Conservation (phyloP, 352 stramenopile species). For the Globisporangium nagaii region DNA sequence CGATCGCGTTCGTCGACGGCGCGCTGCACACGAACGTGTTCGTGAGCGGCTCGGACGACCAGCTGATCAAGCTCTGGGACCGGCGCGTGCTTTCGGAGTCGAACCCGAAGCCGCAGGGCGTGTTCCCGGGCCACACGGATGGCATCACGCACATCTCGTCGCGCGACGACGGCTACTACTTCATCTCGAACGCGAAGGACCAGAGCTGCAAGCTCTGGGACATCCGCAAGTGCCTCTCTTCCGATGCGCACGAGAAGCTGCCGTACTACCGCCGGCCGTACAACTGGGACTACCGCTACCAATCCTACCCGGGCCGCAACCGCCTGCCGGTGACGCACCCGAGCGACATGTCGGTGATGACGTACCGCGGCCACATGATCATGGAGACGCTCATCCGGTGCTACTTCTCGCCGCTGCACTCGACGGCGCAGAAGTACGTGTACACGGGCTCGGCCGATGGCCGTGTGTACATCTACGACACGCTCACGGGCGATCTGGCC, state of each 20-base stretch:
- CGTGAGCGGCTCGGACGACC: conserved; percentile 79
- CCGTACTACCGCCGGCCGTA: conserved; percentile 46
- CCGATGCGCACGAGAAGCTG: conserved; percentile 35
- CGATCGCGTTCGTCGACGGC: conserved; percentile 80
- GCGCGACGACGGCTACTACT: conserved; percentile 83
- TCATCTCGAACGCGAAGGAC: conserved; percentile 86
- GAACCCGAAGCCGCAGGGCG: conserved; percentile 65
- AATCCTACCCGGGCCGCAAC: conserved; percentile 68
- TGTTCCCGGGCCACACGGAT: conserved; percentile 82
- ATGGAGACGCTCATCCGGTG: conserved; percentile 82
- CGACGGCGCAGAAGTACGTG: conserved; percentile 83
- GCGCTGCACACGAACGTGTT: conserved; percentile 81
- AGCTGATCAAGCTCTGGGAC: conserved; percentile 84
- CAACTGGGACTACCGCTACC: conserved; percentile 79
- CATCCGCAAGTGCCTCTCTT: conserved; percentile 67
- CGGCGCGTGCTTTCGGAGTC: conserved; percentile 70
- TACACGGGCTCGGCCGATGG: conserved; percentile 81
- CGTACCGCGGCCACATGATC: conserved; percentile 74
- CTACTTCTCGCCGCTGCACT: conserved; percentile 83
- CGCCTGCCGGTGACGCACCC: conserved; percentile 52
- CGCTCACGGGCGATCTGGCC: conserved; percentile 58
- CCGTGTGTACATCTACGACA: conserved; percentile 82
- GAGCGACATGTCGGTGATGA: conserved; percentile 76
- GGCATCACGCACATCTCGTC: conserved; percentile 78
- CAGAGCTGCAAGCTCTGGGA: conserved; percentile 85